Base-by-base conservation (phyloP, 768 basidiomycete genomes). In the Lanmaoa rubissima region DNA sequence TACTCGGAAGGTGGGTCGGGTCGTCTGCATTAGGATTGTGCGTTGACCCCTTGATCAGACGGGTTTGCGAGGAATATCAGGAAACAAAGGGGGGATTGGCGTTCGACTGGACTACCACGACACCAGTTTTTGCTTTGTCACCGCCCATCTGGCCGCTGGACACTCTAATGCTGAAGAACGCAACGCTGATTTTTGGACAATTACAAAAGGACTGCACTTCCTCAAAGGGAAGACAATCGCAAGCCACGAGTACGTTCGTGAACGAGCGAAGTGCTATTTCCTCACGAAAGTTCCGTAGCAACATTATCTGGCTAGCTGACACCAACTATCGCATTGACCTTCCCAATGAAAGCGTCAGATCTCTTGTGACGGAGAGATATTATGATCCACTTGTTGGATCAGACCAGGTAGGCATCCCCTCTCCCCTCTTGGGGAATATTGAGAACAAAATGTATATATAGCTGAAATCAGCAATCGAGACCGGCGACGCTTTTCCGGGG, bases 81-180 rank as follows among this genome's bases (percentile, higher is more conserved):
- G 94, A 31, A 96, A 96, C 76, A 96, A 99, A 75, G 97, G 97
- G 19, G 97, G 94, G 2, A 91, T 96, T 13, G 94, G 88, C 7
- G 92, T 99, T 60, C 87, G 97, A 13, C 76, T 99, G 49, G 91
- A 98, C 31, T 92, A 92, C 65, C 81, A 90, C 61, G 94, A 95
- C 67, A 91, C 95, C 10, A 89, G 83, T 54, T 88, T 98, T 65
- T 99, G 97, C 74, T 95, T 98, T 74, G 71, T 99, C 59, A 98
- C 96, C 10, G 93, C 92, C 4, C 97, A 98, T 72, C 81, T 98
- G 41, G 95, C 97, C 16, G 95, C 97, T n/a, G 97, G 97, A 8
- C 94, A 97, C 66, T 68, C 81, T 7, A 96, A 96, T 65, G 78
- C 93, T 4, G 87, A 88, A 35, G 97, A 98, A 69, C 82, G 97